Base-by-base conservation (phyloP, 1,284 basidiomycete species). In the Trametes sp. region DNA sequence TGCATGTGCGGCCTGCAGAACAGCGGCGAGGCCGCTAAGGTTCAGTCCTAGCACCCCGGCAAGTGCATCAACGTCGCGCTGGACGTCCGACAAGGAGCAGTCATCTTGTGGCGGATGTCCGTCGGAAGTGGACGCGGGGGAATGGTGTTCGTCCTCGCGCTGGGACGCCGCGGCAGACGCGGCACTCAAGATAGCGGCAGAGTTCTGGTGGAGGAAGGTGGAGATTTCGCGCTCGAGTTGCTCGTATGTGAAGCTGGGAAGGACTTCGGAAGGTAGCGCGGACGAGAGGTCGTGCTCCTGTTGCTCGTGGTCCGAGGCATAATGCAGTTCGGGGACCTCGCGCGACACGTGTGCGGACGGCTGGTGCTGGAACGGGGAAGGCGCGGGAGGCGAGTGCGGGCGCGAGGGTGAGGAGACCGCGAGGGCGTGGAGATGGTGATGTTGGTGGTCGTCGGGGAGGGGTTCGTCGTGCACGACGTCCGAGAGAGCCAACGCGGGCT, bases 391-490 rank as follows among this genome's bases (percentile, higher is more conserved):
- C 16, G 63, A 64, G 35, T 61, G 66, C 2, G 54, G 66, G 55
- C 77, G 72, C 63, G 71, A 54, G 56, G 58, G 62, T 11, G 67
- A 52, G 54, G 61, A 51, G 57, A 68, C 29, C 55, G 69, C 36
- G 53, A 71, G 42, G 55, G 62, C 36, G 35, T 64, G 61, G 42
- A 69, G 54, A 9, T 66, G 64, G 59, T 83, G 78, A 68, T 84
- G 78, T 69, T 79, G 80, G 66, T 68, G 65, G 61, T 70, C 68
- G 58, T 71, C 68, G 46, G 62, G 68, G 16, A 89, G 83, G 41
- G 87, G 82, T 61, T 89, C 87, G 71, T 90, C 88, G 73, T 90
- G 88, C 45, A 92, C 88, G 73, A 92, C 90, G 76, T 92, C 90
- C 50, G 90, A 92, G 68, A 92, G 84, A 72, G 86, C 83, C 64